Evolutionary conservation across 768 basidiomycete species (phyloP), one percentile per base, ranked within the genome.

Genomic region (Suillus variegatus): DNA sequence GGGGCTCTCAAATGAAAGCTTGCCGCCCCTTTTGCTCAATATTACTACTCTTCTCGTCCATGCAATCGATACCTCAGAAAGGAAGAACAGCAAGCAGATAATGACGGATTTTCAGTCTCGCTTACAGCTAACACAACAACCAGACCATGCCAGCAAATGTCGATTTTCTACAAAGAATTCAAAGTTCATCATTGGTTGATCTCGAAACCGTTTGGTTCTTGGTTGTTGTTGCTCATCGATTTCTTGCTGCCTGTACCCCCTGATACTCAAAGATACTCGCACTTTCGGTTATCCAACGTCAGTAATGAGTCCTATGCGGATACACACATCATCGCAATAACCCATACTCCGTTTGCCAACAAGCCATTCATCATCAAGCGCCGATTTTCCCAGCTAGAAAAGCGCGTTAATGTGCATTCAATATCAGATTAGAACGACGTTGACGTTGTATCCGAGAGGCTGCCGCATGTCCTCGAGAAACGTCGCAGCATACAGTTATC

Each of bases 321-420:
- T 40, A 35, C 22, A 56, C 35, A 5, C 6, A 64, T 52, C 35
- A 63, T 8, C 22, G n/a, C 40, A 47, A 54, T 25, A 47, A 46
- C 49, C 70, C 81, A 47, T 75, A 93, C 94, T 97, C 97, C 28
- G 85, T 90, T 97, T 28, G 85, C 89, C 64, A 96, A 77, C 67
- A 81, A 86, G 61, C 97, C 93, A 64, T 88, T 86, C 95, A 98
- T 98, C 95, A 96, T 97, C 36, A 38, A 6, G 94, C 94, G 38
- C 94, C 94, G 74, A 98, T 97, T 69, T n/a, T 83, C 20, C 95
- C 95, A 76, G 97, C 95, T 95, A 66, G 62, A 63, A 46, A 36
- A 40, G 13, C 35, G 8, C 6, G 4, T 52, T 4, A 65, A 22
- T 44, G 44, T 20, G 20, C 46, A 58, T 62, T 12, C 35, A 18